Evolutionary conservation across 129 eudicot species (phyloP).

Genomic region (Mikania micrantha): DNA sequence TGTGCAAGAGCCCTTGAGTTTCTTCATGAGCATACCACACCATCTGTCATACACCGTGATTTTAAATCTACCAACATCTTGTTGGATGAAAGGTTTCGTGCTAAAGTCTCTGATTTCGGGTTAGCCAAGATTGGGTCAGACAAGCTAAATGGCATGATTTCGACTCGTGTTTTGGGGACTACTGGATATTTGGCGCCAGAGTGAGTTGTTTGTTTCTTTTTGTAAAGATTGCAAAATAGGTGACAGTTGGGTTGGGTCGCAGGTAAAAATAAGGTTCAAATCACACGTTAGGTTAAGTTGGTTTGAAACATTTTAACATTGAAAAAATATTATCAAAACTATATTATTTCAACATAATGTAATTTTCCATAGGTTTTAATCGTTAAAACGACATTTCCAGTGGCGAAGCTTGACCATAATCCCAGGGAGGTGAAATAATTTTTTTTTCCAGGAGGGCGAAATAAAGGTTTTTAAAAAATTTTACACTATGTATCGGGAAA

Average conservation of each 20-base stretch:
- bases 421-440: no score
- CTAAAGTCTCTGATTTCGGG: slow-evolving; percentile 85
- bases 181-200: slow-evolving; percentile 97
- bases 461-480: no score
- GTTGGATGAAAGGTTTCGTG: slow-evolving; percentile 60
- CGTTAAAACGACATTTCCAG: no score
- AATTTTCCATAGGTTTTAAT: neutral
- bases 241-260: neutral
- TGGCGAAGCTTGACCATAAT: no score
- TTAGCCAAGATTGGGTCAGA: slow-evolving; percentile 89
- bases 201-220: slow-evolving; percentile 34
- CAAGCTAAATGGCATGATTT: slow-evolving; percentile 74
- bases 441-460: no score
- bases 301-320: neutral
- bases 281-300: neutral
- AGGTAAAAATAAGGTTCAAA: neutral
- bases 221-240: neutral
- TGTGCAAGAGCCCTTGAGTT: slow-evolving; percentile 91
- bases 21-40: slow-evolving; percentile 76
- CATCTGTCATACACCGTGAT: slow-evolving; percentile 88
- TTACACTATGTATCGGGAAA: no score
- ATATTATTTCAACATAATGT: neutral
- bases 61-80: slow-evolving; percentile 69
- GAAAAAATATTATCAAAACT: neutral
- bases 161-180: slow-evolving; percentile 89